Percentiles rank a stretch among this genome's conserved stretches.
Conservation (phyloP, 768 basidiomycete species). For the Cystoderma amianthinum region DNA sequence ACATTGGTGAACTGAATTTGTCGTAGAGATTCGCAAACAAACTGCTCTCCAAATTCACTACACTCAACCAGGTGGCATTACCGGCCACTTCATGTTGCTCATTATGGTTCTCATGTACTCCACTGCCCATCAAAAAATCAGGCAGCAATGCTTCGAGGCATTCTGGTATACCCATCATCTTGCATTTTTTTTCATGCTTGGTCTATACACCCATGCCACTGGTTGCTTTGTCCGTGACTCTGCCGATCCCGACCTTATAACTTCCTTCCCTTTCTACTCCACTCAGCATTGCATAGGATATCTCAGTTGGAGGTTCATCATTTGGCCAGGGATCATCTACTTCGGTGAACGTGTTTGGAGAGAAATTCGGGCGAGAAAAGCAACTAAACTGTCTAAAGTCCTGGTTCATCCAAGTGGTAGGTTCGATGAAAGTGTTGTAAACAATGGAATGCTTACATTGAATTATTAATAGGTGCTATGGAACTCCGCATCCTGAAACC, state of each 20-base stretch:
- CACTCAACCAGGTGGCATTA: slow-evolving; percentile 83
- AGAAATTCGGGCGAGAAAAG: slow-evolving; percentile 71
- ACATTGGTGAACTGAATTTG: not conserved
- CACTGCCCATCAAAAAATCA: slow-evolving; percentile 85
- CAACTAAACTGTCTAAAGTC: slow-evolving; percentile 79
- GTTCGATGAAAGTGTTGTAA: slow-evolving; percentile 12
- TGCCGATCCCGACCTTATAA: slow-evolving; percentile 60
- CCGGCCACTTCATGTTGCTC: slow-evolving; percentile 92
- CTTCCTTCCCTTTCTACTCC: slow-evolving; percentile 81
- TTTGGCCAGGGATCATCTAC: slow-evolving; percentile 90
- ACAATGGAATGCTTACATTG: slow-evolving; percentile 6
- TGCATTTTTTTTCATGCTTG: slow-evolving; percentile 92
- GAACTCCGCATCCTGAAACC: slow-evolving; percentile 90
- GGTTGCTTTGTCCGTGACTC: slow-evolving; percentile 94
- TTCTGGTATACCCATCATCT: slow-evolving; percentile 98
- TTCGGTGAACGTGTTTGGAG: slow-evolving; percentile 83
- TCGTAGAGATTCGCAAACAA: slow-evolving; percentile 71
- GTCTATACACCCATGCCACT: slow-evolving; percentile 83
- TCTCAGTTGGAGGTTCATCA: slow-evolving; percentile 82
- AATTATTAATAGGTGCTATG: slow-evolving; percentile 85
- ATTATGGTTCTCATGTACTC: slow-evolving; percentile 92
- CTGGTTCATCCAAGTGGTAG: slow-evolving; percentile 83
- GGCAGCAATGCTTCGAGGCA: slow-evolving; percentile 85
- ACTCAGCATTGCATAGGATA: slow-evolving; percentile 89
- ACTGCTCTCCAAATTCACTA: slow-evolving; percentile 83